Base-by-base conservation (phyloP, 2,329 filamentous ascomycete species). In the Alternaria burnsii region DNA sequence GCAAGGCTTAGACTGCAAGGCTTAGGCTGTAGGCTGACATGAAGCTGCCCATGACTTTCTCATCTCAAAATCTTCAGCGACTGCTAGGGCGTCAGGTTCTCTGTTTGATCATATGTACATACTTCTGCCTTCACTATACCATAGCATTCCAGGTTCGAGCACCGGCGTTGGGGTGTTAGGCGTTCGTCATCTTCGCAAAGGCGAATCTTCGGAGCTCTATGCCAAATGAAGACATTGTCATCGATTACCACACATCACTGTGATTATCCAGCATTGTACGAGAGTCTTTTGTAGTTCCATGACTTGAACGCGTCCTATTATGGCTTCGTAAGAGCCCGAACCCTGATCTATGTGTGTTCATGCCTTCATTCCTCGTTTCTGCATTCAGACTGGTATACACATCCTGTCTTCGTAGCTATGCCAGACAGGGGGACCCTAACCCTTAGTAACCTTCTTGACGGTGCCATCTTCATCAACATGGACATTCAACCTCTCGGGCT, bases 381-480 rank as follows among this genome's bases (percentile, higher is more conserved):
- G 20, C 18, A 41, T 28, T 11, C 26, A 26, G 16, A 18, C 16
- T 10, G 16, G 14, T 12, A 16, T 55, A 3, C 16, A 7, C 26
- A 26, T 43, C 24, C 30, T 8, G 24, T 22, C 20, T 5, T 10
- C 14, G 8, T 18, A 26, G 22, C 11, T 2, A 5, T 2, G 12
- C 24, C 41, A 26, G 20, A 5, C 8, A 6, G 4, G 9, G 24
- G 0, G n/a, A n/a, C 7, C 59, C 53, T 73, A 84, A 65, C 82
- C 82, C 65, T 82, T 79, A 14, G 75, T 80, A 36, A 84, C 80
- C 63, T 84, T 82, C 70, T 73, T 78, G 18, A 85, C 82, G 3
- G 80, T 83, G 3, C 82, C 82, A 56, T 84, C 79, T 11, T 82
- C 80, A 43, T 71, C 78, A 55, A 83, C 82, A 64, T 84, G 82